These are phyloP conservation scores for Samsoniella hepiali DNA, from an alignment of 2,329 filamentous ascomycete genomes.

Conservation along the genomic window DNA sequence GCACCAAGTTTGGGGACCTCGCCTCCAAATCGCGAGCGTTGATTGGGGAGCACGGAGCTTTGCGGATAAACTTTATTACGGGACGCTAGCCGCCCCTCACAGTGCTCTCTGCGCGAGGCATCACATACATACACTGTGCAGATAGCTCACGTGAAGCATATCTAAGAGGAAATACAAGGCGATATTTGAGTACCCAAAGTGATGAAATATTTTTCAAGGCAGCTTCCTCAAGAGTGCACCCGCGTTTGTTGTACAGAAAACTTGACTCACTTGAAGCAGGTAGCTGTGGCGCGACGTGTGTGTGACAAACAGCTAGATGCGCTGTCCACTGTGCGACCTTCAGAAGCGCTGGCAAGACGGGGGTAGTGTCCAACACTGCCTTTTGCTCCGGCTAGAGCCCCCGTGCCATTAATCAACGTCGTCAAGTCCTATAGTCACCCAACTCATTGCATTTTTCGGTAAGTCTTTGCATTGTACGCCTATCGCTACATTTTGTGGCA, in stretches of 20 bases:
- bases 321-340: slow-evolving; percentile 15
- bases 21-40: not conserved
- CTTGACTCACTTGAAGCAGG: not conserved
- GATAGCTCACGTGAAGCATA: slow-evolving; percentile 34
- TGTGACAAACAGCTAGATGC: not conserved
- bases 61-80: slow-evolving; percentile 31
- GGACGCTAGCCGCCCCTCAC: slow-evolving; percentile 25
- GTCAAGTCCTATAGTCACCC: not conserved
- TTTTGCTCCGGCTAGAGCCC: slow-evolving; percentile 16
- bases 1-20: slow-evolving; percentile 4
- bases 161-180: slow-evolving; percentile 30
- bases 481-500: not conserved
- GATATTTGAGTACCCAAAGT: not conserved
- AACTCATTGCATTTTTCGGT: slow-evolving; percentile 7
- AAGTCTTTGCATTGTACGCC: not conserved
- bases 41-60: slow-evolving; percentile 14
- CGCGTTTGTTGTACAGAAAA: not conserved
- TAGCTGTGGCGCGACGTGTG: slow-evolving; percentile 15
- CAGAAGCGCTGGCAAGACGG: slow-evolving; percentile 14
- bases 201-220: not conserved
- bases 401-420: slow-evolving; percentile 14
- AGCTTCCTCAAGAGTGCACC: not conserved
- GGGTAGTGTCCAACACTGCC: slow-evolving; percentile 13
- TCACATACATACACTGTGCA: slow-evolving; percentile 26
- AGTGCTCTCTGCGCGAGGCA: slow-evolving; percentile 22